Evolutionary conservation across 371 early-diverging fungal genomes (phyloP).

Genomic region (Mucor irregularis): DNA sequence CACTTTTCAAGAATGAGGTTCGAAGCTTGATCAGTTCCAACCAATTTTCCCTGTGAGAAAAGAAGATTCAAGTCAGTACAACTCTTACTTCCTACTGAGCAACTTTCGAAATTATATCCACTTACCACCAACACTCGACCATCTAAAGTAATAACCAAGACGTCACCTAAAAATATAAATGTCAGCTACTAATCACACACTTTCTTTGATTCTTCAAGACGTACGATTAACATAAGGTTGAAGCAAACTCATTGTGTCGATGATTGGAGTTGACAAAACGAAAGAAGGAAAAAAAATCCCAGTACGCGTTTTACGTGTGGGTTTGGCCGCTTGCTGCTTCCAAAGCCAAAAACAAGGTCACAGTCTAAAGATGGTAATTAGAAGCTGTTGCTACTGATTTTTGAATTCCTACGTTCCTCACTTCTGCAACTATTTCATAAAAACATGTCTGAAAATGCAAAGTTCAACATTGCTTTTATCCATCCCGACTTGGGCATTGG

Average conservation of each 20-base stretch:
- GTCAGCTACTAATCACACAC: too few relatives aligned
- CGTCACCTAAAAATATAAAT: slow-evolving; percentile 30
- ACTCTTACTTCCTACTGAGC: not conserved
- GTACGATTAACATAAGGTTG: slow-evolving; percentile 39
- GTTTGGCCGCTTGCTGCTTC: too few relatives aligned
- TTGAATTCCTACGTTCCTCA: too few relatives aligned
- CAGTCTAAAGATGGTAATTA: too few relatives aligned
- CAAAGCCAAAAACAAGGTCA: too few relatives aligned
- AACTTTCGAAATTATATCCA: not conserved
- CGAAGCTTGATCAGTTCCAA: slow-evolving; percentile 80
- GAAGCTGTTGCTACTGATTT: too few relatives aligned
- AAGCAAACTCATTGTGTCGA: slow-evolving; percentile 34
- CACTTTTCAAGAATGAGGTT: slow-evolving; percentile 75
- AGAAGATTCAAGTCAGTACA: not conserved
- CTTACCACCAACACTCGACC: slow-evolving; percentile 66
- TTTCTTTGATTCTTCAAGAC: not conserved
- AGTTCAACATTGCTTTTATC: slow-evolving; percentile 68
- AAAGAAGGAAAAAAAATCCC: not conserved
- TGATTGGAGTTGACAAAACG: not conserved
- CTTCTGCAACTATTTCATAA: not conserved
- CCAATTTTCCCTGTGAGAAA: slow-evolving; percentile 61
- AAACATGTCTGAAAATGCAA: slow-evolving; percentile 17
- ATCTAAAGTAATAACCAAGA: slow-evolving; percentile 60
- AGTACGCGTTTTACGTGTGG: too few relatives aligned
- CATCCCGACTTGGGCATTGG: slow-evolving; percentile 94